These are phyloP conservation scores for Conticribra guillardii DNA, from an alignment of 108 stramenopile species.

Conservation along the genomic window DNA sequence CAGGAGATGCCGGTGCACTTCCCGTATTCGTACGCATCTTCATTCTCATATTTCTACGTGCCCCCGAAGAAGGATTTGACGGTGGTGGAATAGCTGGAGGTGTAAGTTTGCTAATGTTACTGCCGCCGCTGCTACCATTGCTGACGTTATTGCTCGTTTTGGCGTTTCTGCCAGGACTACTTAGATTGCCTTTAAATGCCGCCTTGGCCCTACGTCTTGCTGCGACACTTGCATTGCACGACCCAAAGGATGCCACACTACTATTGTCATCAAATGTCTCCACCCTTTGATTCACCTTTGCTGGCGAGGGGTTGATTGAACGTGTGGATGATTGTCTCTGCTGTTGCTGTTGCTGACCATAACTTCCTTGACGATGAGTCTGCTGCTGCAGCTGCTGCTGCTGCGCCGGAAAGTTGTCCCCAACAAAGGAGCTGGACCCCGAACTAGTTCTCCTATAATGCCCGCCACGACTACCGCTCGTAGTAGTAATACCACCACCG, in stretches of 20 bases:
- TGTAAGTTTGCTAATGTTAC: background rate
- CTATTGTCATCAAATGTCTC: background rate
- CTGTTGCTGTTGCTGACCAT: constrained; percentile 11
- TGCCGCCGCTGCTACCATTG: background rate
- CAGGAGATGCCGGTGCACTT: background rate
- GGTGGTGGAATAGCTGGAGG: constrained; percentile 7
- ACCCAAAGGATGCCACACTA: background rate
- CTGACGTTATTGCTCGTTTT: background rate
- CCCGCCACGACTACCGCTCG: too few species aligned
- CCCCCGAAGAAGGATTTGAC: constrained; percentile 9
- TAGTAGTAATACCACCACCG: background rate
- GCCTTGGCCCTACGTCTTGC: constrained; percentile 30
- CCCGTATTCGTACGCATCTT: constrained; percentile 20
- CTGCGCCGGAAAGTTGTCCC: too few species aligned
- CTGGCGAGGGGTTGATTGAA: background rate
- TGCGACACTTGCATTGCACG: constrained; percentile 18
- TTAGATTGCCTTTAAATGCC: constrained; percentile 8
- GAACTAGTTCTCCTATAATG: too few species aligned
- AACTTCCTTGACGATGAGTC: background rate
- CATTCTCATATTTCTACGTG: constrained; percentile 40
- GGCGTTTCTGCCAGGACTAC: background rate
- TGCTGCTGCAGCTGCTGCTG: background rate
- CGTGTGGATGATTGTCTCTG: constrained; percentile 5
- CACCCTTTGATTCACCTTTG: background rate
- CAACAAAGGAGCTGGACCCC: too few species aligned